Base-by-base conservation (phyloP, 352 stramenopile genomes). In the Pythium oligandrum region DNA sequence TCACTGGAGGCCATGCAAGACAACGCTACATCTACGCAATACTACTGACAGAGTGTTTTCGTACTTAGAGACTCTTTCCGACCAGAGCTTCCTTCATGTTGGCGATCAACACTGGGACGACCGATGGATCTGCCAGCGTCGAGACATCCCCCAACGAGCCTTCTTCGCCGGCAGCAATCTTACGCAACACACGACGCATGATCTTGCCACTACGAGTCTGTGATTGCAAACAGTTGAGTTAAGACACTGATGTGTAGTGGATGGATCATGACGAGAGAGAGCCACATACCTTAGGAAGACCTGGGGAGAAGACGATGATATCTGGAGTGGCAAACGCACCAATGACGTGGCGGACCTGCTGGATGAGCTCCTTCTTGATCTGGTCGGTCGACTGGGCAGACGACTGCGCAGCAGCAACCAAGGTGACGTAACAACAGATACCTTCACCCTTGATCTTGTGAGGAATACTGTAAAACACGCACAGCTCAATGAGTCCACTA, bases 101-200 rank as follows among this genome's bases (percentile, higher is more conserved):
- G 33, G 75, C 70, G 61, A 98, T 98, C 46, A 99, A 72, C 50
- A 76, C 63, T 26, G 95, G 78, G 38, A 99, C 97, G 53, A 99
- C 95, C 8, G 72, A 75, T 11, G 96, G 94, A 64, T 99, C 96
- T 1, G 94, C 93, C 38, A 99, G 76, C 35, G 97, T 99, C 56
- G 86, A 97, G n/a, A 92, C 95, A 69, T 99, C 97, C 32, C 97
- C 97, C 12, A 99, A 73, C 44, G 78, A 89, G 56, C 97, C 93
- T 45, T 95, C 78, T 65, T 99, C 95, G 42, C 92, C 91, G 40
- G 90, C 82, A 7, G 96, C 93, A 60, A 99, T 98, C 78, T 99
- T 99, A 49, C 97, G 91, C 40, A 99, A 82, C 63, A 99, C 96
- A 44, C 97, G 88, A 42, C 97, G 90, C 96, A 99, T 99, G 65